These are phyloP conservation scores for Rhodotorula graminis DNA, from an alignment of 768 basidiomycete genomes.

Conservation along the genomic window DNA sequence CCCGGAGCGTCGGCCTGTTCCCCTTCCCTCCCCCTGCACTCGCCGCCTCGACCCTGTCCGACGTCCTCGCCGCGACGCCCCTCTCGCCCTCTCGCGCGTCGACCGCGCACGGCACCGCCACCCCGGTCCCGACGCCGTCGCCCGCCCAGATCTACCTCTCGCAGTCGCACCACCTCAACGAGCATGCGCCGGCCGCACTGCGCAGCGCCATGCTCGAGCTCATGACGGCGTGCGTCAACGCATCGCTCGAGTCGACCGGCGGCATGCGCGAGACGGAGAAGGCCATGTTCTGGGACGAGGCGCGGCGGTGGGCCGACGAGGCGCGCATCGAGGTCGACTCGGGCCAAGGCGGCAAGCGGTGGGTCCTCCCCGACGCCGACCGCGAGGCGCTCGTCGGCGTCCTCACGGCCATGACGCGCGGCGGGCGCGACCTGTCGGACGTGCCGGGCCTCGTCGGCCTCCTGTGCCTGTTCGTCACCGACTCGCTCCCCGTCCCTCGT, in stretches of 20 bases:
- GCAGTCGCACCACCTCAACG: conserved; percentile 28
- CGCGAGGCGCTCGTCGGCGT: conserved; percentile 40
- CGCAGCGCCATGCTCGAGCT: conserved; percentile 26
- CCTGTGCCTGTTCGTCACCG: conserved; percentile 40
- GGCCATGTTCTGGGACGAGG: conserved; percentile 39
- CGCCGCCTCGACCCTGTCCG: conserved; percentile 29
- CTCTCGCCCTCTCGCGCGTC: background rate
- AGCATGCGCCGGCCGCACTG: conserved; percentile 2
- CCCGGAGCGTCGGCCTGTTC: conserved; percentile 26
- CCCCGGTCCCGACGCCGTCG: conserved; percentile 10
- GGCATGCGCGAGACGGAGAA: conserved; percentile 36
- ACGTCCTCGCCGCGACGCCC: conserved; percentile 24
- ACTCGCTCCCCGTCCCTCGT: conserved; percentile 31
- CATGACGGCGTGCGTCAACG: conserved; percentile 32
- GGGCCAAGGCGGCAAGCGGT: conserved; percentile 22
- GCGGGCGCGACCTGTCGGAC: conserved; percentile 40
- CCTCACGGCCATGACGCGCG: conserved; percentile 35
- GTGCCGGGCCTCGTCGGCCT: conserved; percentile 41
- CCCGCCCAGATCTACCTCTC: conserved; percentile 39
- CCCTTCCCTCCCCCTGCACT: conserved; percentile 38
- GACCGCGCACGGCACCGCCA: background rate
- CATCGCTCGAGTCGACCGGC: conserved; percentile 29
- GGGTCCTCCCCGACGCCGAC: conserved; percentile 17
- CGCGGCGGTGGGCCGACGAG: conserved; percentile 35
- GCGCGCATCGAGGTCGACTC: conserved; percentile 29